Percentiles rank a stretch among this genome's conserved stretches.
phyloP scores from a whole-genome alignment of 1,284 basidiomycete genomes.

The Hypsizygus ulmarius region DNA sequence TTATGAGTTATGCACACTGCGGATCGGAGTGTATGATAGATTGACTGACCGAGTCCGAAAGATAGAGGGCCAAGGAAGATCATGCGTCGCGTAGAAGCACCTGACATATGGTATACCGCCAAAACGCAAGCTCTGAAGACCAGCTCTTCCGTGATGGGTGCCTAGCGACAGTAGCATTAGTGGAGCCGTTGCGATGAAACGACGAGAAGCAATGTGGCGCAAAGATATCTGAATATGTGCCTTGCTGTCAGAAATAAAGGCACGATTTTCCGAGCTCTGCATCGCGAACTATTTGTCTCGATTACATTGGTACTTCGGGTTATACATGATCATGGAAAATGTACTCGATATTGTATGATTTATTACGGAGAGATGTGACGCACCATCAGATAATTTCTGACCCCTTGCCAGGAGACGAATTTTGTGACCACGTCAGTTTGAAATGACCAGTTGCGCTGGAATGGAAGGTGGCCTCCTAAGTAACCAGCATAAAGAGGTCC shows the following conservation, averaged over 20 bases:
- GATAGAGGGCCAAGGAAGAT: constrained; percentile 82
- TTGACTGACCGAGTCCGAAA: constrained; percentile 78
- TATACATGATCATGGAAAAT: background rate
- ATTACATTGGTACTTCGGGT: too few relatives aligned
- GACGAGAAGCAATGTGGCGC: background rate
- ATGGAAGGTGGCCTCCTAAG: constrained; percentile 57
- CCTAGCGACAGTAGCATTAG: constrained; percentile 43
- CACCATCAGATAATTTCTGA: constrained; percentile 81
- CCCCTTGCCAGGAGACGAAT: constrained; percentile 52
- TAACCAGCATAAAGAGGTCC: constrained; percentile 77
- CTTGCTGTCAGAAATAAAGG: too few relatives aligned
- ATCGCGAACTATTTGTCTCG: too few relatives aligned
- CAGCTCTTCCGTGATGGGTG: constrained; percentile 89
- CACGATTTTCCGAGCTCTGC: too few relatives aligned
- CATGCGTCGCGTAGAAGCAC: constrained; percentile 54
- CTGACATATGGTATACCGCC: constrained; percentile 67
- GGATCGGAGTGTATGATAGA: background rate
- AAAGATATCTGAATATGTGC: too few relatives aligned
- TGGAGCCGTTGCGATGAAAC: background rate
- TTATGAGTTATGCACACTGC: background rate
- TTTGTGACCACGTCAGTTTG: constrained; percentile 37
- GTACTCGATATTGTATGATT: background rate
- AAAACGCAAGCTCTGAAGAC: constrained; percentile 89
- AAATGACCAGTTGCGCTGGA: constrained; percentile 56
- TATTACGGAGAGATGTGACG: constrained; percentile 29